Evolutionary conservation across 352 stramenopile species (phyloP).

Genomic region (Phytophthora rubi): DNA sequence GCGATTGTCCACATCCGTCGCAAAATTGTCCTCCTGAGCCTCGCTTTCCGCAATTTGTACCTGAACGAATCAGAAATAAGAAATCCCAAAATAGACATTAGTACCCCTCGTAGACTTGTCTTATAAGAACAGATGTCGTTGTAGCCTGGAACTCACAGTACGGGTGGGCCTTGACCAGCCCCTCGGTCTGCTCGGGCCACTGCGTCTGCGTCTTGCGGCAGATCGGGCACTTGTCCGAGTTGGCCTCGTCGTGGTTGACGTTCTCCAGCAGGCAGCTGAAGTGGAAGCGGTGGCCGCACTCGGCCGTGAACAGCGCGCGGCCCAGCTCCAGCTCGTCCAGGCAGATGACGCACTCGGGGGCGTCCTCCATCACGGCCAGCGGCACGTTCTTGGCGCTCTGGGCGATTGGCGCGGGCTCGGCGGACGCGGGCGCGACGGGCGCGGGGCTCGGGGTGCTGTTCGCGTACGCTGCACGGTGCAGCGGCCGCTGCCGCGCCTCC

Average conservation of each 20-base stretch:
- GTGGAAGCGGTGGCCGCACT: constrained; percentile 88
- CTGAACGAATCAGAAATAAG: constrained; percentile 21
- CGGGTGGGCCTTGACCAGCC: constrained; percentile 85
- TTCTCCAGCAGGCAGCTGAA: constrained; percentile 89
- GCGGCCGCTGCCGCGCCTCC: constrained; percentile 45
- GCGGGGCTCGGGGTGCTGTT: constrained; percentile 41
- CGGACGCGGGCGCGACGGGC: constrained; percentile 29
- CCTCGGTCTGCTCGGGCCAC: constrained; percentile 86
- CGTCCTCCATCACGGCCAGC: constrained; percentile 55
- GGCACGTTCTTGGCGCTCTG: constrained; percentile 32
- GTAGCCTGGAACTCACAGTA: constrained; percentile 57
- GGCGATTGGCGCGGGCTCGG: constrained; percentile 9
- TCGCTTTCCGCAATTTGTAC: constrained; percentile 79
- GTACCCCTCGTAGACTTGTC: too few species aligned
- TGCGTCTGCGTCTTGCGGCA: constrained; percentile 85
- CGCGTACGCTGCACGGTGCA: constrained; percentile 37
- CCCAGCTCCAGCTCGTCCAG: constrained; percentile 76
- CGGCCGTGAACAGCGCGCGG: constrained; percentile 79
- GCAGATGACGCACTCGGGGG: constrained; percentile 85
- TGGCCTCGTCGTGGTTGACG: constrained; percentile 90
- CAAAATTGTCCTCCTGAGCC: constrained; percentile 76
- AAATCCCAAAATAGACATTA: not conserved
- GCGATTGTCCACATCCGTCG: constrained; percentile 74
- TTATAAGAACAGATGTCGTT: not conserved
- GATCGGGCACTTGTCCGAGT: constrained; percentile 89